Conservation (phyloP, 2,329 filamentous ascomycete genomes). For the Corynespora cassiicola region DNA sequence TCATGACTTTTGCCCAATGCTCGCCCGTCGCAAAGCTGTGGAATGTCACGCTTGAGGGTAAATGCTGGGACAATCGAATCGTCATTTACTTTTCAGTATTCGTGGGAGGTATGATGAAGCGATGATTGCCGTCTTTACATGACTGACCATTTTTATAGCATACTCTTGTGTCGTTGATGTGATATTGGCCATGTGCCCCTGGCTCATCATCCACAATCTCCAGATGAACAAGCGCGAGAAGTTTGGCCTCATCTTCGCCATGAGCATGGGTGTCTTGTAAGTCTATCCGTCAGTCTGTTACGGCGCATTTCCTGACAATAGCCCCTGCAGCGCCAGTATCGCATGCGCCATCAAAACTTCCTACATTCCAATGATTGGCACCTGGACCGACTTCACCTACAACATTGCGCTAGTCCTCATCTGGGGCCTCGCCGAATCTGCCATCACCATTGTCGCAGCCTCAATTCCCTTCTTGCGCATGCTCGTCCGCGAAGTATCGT, state of each 20-base stretch:
- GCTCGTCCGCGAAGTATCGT: conserved; percentile 1
- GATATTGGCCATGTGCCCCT: conserved; percentile 30
- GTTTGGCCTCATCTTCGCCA: conserved; percentile 24
- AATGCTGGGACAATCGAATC: conserved; percentile 10
- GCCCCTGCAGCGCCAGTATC: conserved; percentile 12
- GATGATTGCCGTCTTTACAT: neutral
- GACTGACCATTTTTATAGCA: too few relatives aligned
- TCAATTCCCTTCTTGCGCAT: conserved; percentile 11
- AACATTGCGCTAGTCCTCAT: conserved; percentile 10
- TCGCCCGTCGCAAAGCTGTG: conserved; percentile 12
- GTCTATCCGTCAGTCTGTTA: too few relatives aligned
- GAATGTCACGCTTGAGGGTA: conserved; percentile 6
- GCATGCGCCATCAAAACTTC: conserved; percentile 11
- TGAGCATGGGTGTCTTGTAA: conserved; percentile 33
- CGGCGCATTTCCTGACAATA: too few relatives aligned
- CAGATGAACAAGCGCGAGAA: conserved; percentile 34
- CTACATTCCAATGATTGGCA: conserved; percentile 11
- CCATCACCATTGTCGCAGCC: conserved; percentile 11
- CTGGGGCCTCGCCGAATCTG: conserved; percentile 13
- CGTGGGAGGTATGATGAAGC: conserved; percentile 12
- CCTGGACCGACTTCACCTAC: conserved; percentile 8
- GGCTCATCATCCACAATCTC: conserved; percentile 27
- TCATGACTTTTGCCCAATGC: conserved; percentile 13
- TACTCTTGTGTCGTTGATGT: conserved; percentile 26
- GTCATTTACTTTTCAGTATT: conserved; percentile 11